Evolutionary conservation across 1,284 basidiomycete genomes (phyloP).

Genomic region (Ustilago shanxiensis): DNA sequence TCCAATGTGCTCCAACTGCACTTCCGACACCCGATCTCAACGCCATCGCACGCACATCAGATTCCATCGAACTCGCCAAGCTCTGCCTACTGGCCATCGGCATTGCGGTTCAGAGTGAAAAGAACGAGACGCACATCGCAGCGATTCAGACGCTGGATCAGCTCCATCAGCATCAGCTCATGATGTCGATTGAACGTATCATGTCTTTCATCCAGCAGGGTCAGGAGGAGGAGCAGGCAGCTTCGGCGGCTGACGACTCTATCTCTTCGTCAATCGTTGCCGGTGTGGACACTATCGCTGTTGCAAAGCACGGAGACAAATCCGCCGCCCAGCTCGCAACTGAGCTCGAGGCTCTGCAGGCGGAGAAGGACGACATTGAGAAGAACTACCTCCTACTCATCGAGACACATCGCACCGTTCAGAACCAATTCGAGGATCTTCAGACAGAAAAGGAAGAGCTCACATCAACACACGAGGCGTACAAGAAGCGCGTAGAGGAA

Average conservation of each 20-base stretch:
- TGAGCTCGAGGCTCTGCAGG: slow-evolving; percentile 76
- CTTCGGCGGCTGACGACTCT: slow-evolving; percentile 25
- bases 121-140: slow-evolving; percentile 83
- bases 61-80: slow-evolving; percentile 77
- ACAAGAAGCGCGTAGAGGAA: slow-evolving; percentile 53
- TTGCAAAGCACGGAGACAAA: slow-evolving; percentile 25
- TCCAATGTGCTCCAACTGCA: slow-evolving; percentile 36
- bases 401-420: slow-evolving; percentile 81
- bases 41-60: slow-evolving; percentile 80
- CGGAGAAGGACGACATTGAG: slow-evolving; percentile 74
- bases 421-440: slow-evolving; percentile 74
- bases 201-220: slow-evolving; percentile 42
- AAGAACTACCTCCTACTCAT: slow-evolving; percentile 81
- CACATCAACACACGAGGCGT: slow-evolving; percentile 31
- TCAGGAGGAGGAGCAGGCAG: slow-evolving; percentile 33
- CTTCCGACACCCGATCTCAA: slow-evolving; percentile 59
- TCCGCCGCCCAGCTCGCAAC: slow-evolving; percentile 73
- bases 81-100: slow-evolving; percentile 88
- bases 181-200: slow-evolving; percentile 74
- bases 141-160: slow-evolving; percentile 84
- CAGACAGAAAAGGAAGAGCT: slow-evolving; percentile 52
- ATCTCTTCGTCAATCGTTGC: slow-evolving; percentile 15
- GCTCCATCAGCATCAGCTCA: slow-evolving; percentile 83
- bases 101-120: slow-evolving; percentile 83
- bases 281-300: slow-evolving; percentile 1